Evolutionary conservation across 371 early-diverging fungal species (phyloP), one percentile per base, ranked within the genome.

Genomic region (Mucor saturninus): DNA sequence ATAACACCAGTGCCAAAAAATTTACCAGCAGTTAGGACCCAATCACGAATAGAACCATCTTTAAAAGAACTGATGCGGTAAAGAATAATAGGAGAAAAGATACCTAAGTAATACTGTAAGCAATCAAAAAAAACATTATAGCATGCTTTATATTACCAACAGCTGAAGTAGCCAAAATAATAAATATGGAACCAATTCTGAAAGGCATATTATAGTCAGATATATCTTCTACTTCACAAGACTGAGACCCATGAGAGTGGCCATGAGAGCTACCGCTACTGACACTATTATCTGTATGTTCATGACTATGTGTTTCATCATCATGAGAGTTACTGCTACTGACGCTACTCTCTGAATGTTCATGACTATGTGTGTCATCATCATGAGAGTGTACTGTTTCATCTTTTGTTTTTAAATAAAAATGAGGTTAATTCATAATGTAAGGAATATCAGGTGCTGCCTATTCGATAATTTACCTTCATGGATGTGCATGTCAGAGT

Each of bases 1-100:
- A 93, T 90, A 5, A 93, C 87, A 54, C 94, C 94, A 1, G 89
- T 87, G 35, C 93, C 92, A 64, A 93, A 73, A 21, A 73, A 73
- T 61, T 73, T 73, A 56, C 73, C 73, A 48, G 63, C 52, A 5
- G 70, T 66, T 5, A 73, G 32, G 2, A 51, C 45, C 60, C 62
- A 67, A 28, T 69, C 70, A 14, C 67, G 48, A 30, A 56, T 9
- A 46, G 51, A 56, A 11, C 70, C 70, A n/a, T 59, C 54, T 42
- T 63, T 38, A 46, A 52, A 53, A 48, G 71, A 63, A 31, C 62
- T 59, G 15, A 73, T 51, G 39, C 64, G 65, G 32, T 69, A 60
- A 15, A 73, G 56, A 11, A 73, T 35, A 28, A 73, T 66, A 14
- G 73, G 73, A 14, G 61, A 45, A 58, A 67, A 69, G 13, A 66